Evolutionary conservation across 2,329 filamentous ascomycete genomes (phyloP).

Genomic region (Basipetospora sp.): DNA sequence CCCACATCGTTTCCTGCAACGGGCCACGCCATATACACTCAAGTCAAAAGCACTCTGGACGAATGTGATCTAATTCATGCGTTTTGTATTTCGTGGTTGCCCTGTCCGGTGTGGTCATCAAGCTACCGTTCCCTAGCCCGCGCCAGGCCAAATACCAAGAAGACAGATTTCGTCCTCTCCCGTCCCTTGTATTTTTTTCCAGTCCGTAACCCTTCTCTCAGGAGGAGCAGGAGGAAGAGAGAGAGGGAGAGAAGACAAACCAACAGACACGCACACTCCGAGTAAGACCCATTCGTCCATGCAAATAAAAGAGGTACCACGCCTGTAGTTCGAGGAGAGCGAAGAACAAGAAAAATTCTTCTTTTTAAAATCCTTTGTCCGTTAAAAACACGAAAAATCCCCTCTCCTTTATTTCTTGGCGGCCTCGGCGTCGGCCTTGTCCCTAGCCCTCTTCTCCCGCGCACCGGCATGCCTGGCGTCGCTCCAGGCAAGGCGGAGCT

Average conservation of each 20-base stretch:
- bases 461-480: conserved; percentile 68
- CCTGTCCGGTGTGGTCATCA: conserved; percentile 2
- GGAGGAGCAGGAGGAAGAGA: not conserved
- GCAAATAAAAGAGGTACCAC: not conserved
- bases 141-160: conserved; percentile 1
- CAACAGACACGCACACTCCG: conserved; percentile 2
- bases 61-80: conserved; percentile 3
- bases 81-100: conserved; percentile 6
- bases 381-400: not conserved
- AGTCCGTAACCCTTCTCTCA: no score
- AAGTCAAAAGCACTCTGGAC: not conserved
- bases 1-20: no score
- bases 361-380: conserved; percentile 8
- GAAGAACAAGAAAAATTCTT: conserved; percentile 4
- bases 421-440: conserved; percentile 69
- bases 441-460: conserved; percentile 85
- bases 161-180: conserved; percentile 1
- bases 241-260: not conserved
- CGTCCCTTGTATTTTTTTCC: not conserved
- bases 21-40: no score
- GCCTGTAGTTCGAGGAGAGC: not conserved
- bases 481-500: conserved; percentile 70
- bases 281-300: not conserved
- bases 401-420: conserved; percentile 62
- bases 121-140: conserved; percentile 1